Evolutionary conservation across 805 yeast genomes (phyloP).

Genomic region (Debaryomyces prosopidis): DNA sequence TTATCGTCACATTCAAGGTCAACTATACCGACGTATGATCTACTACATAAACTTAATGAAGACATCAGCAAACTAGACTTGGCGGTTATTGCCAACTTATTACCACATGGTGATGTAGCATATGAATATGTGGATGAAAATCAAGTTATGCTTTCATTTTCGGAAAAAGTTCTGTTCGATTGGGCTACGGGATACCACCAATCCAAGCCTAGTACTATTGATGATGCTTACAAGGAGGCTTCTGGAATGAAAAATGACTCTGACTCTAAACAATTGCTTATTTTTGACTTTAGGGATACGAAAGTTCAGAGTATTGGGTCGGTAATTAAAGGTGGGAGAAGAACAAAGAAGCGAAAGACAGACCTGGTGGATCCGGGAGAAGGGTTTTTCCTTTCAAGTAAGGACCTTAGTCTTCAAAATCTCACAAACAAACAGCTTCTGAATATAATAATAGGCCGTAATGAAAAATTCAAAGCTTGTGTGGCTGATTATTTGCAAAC

Average conservation of each 20-base stretch:
- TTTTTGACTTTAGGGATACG: conserved; percentile 79
- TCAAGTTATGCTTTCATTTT: conserved; percentile 49
- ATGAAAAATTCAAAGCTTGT: conserved; percentile 44
- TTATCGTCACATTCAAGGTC: conserved; percentile 35
- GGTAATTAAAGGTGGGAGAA: conserved; percentile 20
- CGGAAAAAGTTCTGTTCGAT: conserved; percentile 43
- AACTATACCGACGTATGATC: conserved; percentile 30
- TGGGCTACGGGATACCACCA: conserved; percentile 36
- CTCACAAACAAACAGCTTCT: conserved; percentile 59
- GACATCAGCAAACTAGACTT: conserved; percentile 51
- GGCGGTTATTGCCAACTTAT: conserved; percentile 58
- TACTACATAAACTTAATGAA: conserved; percentile 30
- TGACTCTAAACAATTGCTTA: conserved; percentile 53
- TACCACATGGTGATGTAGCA: conserved; percentile 70
- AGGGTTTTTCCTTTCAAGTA: conserved; percentile 29
- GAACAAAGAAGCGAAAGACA: conserved; percentile 7
- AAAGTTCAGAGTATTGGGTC: conserved; percentile 49
- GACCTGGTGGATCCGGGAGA: conserved; percentile 9
- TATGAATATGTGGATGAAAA: conserved; percentile 77
- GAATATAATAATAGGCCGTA: conserved; percentile 58
- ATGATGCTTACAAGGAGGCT: conserved; percentile 59
- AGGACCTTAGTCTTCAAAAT: conserved; percentile 50
- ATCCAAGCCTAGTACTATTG: conserved; percentile 27
- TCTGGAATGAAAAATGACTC: conserved; percentile 39
- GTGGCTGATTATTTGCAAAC: conserved; percentile 14